A percentile compares a stretch with the other conserved stretches of the same genome.
These are phyloP conservation scores for Euclidium syriacum DNA, from an alignment of 345 rosid genomes.

Conservation along the genomic window DNA sequence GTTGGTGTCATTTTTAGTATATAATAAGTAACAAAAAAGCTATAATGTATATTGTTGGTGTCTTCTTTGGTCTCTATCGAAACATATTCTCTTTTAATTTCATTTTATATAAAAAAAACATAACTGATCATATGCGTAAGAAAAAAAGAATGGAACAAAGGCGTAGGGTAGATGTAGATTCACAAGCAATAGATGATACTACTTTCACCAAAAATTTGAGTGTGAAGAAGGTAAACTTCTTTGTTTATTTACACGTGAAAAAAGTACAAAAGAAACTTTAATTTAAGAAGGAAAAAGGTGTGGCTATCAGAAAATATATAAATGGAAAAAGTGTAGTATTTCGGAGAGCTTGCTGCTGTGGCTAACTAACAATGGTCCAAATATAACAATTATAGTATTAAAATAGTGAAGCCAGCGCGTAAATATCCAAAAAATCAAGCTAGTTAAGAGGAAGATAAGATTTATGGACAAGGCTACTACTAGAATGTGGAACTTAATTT, in stretches of 20 bases:
- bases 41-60: background rate
- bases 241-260: slow-evolving; percentile 5
- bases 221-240: slow-evolving; percentile 15
- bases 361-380: background rate
- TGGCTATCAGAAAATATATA: background rate
- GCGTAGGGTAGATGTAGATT: slow-evolving; percentile 3
- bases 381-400: background rate
- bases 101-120: no score
- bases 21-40: no score
- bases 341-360: background rate
- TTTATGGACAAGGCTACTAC: slow-evolving; percentile 10
- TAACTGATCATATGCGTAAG: background rate
- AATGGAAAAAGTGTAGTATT: background rate
- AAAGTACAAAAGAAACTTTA: background rate
- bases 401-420: background rate
- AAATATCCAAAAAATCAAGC: background rate
- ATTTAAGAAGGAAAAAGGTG: background rate
- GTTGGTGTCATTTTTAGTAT: slow-evolving; percentile 8
- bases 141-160: background rate
- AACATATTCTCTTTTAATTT: background rate
- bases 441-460: slow-evolving; percentile 6
- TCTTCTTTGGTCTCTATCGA: background rate
- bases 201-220: background rate
- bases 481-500: slow-evolving; percentile 15
- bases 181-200: slow-evolving; percentile 23